These are phyloP conservation scores for Heteromeles arbutifolia DNA, from an alignment of 306 rosid species.

Conservation along the genomic window DNA sequence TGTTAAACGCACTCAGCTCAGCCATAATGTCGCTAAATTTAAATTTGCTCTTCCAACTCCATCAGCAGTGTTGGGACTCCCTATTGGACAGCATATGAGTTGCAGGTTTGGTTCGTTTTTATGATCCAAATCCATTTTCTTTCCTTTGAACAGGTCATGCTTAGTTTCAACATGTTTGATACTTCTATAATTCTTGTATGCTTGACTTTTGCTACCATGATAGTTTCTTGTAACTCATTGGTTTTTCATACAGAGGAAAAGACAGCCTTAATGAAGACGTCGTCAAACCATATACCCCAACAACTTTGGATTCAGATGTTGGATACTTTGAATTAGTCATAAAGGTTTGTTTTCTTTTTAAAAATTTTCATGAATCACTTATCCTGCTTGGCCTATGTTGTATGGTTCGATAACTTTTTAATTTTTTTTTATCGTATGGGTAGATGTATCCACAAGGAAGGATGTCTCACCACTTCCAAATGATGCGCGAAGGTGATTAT, in stretches of 20 bases:
- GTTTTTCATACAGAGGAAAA: slow-evolving; percentile 40
- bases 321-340: slow-evolving; percentile 71
- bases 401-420: neutral
- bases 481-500: slow-evolving; percentile 59
- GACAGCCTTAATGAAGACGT: slow-evolving; percentile 56
- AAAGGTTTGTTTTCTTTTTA: slow-evolving; percentile 38
- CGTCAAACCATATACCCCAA: slow-evolving; percentile 66
- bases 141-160: neutral
- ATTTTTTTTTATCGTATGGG: neutral
- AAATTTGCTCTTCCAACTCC: slow-evolving; percentile 60
- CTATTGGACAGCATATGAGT: slow-evolving; percentile 65
- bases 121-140: neutral
- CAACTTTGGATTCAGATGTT: slow-evolving; percentile 64
- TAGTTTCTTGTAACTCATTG: neutral
- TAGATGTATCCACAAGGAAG: slow-evolving; percentile 80
- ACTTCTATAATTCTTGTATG: neutral
- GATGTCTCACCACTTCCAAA: slow-evolving; percentile 76
- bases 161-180: neutral
- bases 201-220: neutral
- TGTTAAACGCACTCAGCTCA: slow-evolving; percentile 47
- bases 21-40: slow-evolving; percentile 52
- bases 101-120: slow-evolving; percentile 38
- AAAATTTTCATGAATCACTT: neutral
- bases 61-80: slow-evolving; percentile 67
- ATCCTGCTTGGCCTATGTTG: neutral